Conservation (phyloP, 176 grass and related monocot genomes). For the Hordeum marinum region DNA sequence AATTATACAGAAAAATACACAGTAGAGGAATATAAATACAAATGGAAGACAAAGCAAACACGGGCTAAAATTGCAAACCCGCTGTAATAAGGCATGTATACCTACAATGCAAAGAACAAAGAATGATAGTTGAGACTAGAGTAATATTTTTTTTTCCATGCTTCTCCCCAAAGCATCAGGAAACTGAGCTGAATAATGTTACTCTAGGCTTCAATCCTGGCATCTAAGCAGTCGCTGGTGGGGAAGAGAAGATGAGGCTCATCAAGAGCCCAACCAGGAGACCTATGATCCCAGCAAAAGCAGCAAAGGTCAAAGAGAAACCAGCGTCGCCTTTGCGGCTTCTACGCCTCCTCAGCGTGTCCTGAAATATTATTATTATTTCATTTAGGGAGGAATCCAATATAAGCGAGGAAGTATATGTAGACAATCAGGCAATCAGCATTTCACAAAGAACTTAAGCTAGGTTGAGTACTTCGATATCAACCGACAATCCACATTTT, state of each 20-base stretch:
- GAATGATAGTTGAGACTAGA: slow-evolving; percentile 19
- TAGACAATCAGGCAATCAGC: not conserved
- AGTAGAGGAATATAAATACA: slow-evolving; percentile 14
- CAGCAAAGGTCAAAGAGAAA: slow-evolving; percentile 77
- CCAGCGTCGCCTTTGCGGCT: slow-evolving; percentile 55
- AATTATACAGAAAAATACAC: slow-evolving; percentile 18
- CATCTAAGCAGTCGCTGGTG: slow-evolving; percentile 36
- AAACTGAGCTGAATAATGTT: not conserved
- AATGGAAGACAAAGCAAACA: slow-evolving; percentile 16
- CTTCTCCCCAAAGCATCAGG: not conserved
- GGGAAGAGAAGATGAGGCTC: slow-evolving; percentile 66
- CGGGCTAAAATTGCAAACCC: not conserved
- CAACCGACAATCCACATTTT: not conserved
- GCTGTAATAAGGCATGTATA: not conserved
- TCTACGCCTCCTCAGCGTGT: slow-evolving; percentile 65
- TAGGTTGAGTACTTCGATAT: not conserved
- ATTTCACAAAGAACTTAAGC: not conserved
- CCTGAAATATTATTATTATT: slow-evolving; percentile 43
- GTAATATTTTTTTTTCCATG: not conserved
- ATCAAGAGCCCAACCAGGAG: slow-evolving; percentile 73
- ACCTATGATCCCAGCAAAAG: slow-evolving; percentile 76
- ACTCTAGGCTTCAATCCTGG: slow-evolving; percentile 3
- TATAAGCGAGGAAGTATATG: not conserved
- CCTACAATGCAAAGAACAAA: slow-evolving; percentile 37
- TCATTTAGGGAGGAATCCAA: slow-evolving; percentile 12